phyloP scores from a whole-genome alignment of 495 filamentous ascomycete species.

The Xylaria telfairii region DNA sequence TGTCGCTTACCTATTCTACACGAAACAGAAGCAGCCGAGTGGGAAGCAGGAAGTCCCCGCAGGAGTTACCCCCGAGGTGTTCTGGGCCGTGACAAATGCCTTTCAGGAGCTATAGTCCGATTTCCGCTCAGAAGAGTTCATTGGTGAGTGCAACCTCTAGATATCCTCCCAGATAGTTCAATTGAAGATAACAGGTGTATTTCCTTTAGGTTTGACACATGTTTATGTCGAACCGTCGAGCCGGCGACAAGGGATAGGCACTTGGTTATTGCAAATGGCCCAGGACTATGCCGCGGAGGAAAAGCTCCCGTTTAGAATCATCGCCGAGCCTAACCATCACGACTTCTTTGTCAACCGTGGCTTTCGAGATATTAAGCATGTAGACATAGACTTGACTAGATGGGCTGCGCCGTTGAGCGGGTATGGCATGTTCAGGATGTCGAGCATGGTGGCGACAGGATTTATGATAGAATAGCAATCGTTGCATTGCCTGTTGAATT shows the following conservation, averaged over 20 bases:
- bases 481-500: neutral
- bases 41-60: neutral
- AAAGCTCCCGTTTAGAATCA: constrained; percentile 6
- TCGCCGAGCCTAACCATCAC: constrained; percentile 23
- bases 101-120: constrained; percentile 9
- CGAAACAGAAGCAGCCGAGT: neutral
- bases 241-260: constrained; percentile 20
- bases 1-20: constrained; percentile 24
- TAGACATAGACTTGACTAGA: constrained; percentile 23
- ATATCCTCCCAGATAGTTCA: neutral
- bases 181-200: neutral
- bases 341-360: constrained; percentile 24
- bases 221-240: constrained; percentile 26
- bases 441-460: constrained; percentile 10
- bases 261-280: constrained; percentile 6
- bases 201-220: constrained; percentile 22
- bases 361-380: constrained; percentile 13
- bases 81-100: constrained; percentile 2
- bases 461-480: neutral
- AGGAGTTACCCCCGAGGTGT: constrained; percentile 17
- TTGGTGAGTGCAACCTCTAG: constrained; percentile 11
- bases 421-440: constrained; percentile 25
- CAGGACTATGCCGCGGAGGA: neutral
- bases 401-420: constrained; percentile 26
- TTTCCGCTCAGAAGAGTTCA: constrained; percentile 2